Base-by-base conservation (phyloP, 129 eudicot species). In the Helichrysum umbraculigerum region DNA sequence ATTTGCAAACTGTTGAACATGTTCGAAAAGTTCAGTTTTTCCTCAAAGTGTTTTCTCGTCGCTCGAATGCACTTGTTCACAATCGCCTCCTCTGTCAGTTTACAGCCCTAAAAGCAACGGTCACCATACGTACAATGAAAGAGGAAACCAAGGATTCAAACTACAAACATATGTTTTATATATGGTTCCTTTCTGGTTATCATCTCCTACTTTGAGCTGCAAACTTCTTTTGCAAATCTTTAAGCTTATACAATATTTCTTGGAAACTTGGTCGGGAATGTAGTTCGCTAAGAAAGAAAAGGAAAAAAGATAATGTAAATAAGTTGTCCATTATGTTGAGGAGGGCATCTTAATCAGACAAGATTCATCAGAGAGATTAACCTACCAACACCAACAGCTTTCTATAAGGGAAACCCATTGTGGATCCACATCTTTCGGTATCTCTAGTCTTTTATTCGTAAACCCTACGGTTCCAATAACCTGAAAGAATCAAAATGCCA, bases 391-490 rank as follows among this genome's bases (percentile, higher is more conserved):
- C 94, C 93, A 90, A 83, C 98, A 92, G 80, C 89, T 90, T 64
- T 92, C 84, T 25, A 86, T 84, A 33, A 92, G 82, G n/a, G 89
- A 80, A 71, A 75, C 85, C 98, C 98, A 92, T 51, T 76, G 76
- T 51, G 92, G 85, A 77, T 92, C 98, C 63, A 90, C 86, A 51
- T 90, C 90, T 63, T 85, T 71, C 20, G 96, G 96, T 41, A 90
- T 86, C 79, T 92, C 94, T 54, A 92, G 81, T 56, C 87, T 85
- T 75, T 84, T 88, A 76, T 90, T 79, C 96, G 88, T 92, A 78
- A 90, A 92, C 41, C 96, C 96, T 68, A 92, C 98, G 0, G 96
- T 90, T 76, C 90, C 98, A 59, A 90, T 86, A 60, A 90, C 94
- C 98, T 92, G 79, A 33, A 85, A 62, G 21, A 47, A 78, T 78